phyloP scores from a whole-genome alignment of 495 filamentous ascomycete genomes.

The Penicillium argentinense region DNA sequence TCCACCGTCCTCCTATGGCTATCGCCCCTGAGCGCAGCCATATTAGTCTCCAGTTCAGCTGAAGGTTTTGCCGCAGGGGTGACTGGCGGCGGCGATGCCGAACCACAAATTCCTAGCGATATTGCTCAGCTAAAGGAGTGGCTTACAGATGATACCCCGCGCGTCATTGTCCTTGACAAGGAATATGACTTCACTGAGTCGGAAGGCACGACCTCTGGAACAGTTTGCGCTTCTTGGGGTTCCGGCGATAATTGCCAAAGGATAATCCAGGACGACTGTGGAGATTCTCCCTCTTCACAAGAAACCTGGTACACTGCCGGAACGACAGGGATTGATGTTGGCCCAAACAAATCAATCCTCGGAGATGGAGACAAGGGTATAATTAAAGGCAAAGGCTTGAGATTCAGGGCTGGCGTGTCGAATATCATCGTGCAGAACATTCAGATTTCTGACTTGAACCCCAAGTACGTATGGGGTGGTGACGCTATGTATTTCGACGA shows the following conservation, averaged over 20 bases:
- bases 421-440: conserved; percentile 39
- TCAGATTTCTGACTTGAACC: conserved; percentile 31
- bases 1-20: not conserved
- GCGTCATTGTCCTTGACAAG: conserved; percentile 41
- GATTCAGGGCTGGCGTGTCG: conserved; percentile 16
- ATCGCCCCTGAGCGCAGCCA: not conserved
- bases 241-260: conserved; percentile 1
- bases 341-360: conserved; percentile 28
- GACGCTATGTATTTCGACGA: conserved; percentile 22
- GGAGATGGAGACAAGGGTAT: conserved; percentile 23
- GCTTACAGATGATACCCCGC: conserved; percentile 30
- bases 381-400: conserved; percentile 29
- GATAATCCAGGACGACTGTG: conserved; percentile 6
- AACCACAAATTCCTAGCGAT: conserved; percentile 29
- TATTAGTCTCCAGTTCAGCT: conserved; percentile 29
- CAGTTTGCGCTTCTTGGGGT: conserved; percentile 7
- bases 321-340: conserved; percentile 19
- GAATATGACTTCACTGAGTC: conserved; percentile 39
- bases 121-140: conserved; percentile 8
- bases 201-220: conserved; percentile 30
- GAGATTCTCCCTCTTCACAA: not conserved
- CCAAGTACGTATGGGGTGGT: conserved; percentile 27
- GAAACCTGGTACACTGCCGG: conserved; percentile 21
- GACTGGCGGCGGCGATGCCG: conserved; percentile 45
- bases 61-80: conserved; percentile 42